Conservation (phyloP, 257 asterid genomes). For the Solanum pinnatisectum region DNA sequence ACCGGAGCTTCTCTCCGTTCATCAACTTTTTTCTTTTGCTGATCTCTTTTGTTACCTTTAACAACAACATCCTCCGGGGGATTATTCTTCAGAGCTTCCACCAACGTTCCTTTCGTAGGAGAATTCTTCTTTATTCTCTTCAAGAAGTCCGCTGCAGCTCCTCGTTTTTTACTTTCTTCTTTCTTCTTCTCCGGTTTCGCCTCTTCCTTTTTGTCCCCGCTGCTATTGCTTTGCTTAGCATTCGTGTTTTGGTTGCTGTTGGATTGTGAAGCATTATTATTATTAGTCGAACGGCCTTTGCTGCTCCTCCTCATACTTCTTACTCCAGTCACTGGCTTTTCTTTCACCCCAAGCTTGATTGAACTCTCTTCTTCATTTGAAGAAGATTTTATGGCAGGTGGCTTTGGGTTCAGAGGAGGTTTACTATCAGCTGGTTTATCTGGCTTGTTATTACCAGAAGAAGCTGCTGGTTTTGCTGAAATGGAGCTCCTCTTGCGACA, state of each 20-base stretch:
- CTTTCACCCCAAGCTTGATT: constrained; percentile 13
- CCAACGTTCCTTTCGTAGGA: constrained; percentile 7
- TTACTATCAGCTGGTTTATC: constrained; percentile 9
- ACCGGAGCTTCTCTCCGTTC: constrained; percentile 10
- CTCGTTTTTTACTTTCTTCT: constrained; percentile 16
- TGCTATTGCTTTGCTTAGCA: constrained; percentile 1
- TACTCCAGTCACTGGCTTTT: constrained; percentile 29
- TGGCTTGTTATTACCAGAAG: constrained; percentile 6
- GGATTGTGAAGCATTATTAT: constrained; percentile 7
- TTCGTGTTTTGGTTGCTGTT: constrained; percentile 4
- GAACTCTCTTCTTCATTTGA: constrained; percentile 21
- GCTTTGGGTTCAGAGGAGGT: constrained; percentile 4
- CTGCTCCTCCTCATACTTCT: constrained; percentile 27
- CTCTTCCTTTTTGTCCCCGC: constrained; percentile 1
- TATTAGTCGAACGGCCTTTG: constrained; percentile 1
- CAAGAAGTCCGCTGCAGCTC: constrained; percentile 31
- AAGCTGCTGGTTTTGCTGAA: constrained; percentile 15
- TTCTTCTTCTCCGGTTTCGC: constrained; percentile 6
- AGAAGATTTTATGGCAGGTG: constrained; percentile 8
- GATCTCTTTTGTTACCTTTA: constrained; percentile 9
- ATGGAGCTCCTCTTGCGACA: constrained; percentile 37
- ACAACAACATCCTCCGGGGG: not conserved
- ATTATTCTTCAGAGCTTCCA: constrained; percentile 10
- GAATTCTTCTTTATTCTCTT: constrained; percentile 22
- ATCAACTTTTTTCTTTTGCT: constrained; percentile 12